Evolutionary conservation across 345 rosid genomes (phyloP).

Genomic region (Eucalyptus globulus): DNA sequence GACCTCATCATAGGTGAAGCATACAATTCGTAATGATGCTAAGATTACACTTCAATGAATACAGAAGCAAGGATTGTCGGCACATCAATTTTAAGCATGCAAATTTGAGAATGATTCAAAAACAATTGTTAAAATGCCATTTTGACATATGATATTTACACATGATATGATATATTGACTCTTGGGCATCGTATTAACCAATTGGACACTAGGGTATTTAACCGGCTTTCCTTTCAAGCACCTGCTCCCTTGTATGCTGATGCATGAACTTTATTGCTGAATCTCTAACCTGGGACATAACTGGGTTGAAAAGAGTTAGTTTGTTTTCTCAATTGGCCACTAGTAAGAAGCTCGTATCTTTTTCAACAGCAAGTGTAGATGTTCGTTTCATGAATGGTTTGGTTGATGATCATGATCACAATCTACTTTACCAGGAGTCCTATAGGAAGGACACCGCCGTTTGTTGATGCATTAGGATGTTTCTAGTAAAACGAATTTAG

Average conservation of each 20-base stretch:
- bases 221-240: not conserved
- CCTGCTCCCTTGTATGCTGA: not conserved
- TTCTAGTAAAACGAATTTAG: not conserved
- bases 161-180: too few species aligned
- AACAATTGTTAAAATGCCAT: not conserved
- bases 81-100: not conserved
- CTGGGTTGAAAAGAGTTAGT: not conserved
- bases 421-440: not conserved
- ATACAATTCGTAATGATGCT: not conserved
- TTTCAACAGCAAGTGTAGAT: not conserved
- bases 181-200: not conserved
- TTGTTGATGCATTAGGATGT: not conserved
- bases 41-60: not conserved
- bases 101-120: not conserved
- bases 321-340: not conserved
- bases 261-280: not conserved
- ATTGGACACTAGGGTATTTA: not conserved
- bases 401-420: not conserved
- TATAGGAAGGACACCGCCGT: not conserved
- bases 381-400: not conserved
- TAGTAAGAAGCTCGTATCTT: not conserved
- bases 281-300: not conserved
- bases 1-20: not conserved
- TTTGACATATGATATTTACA: not conserved
- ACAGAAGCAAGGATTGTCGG: not conserved